phyloP scores from a whole-genome alignment of 2,329 filamentous ascomycete genomes.

The Eutypa lata region DNA sequence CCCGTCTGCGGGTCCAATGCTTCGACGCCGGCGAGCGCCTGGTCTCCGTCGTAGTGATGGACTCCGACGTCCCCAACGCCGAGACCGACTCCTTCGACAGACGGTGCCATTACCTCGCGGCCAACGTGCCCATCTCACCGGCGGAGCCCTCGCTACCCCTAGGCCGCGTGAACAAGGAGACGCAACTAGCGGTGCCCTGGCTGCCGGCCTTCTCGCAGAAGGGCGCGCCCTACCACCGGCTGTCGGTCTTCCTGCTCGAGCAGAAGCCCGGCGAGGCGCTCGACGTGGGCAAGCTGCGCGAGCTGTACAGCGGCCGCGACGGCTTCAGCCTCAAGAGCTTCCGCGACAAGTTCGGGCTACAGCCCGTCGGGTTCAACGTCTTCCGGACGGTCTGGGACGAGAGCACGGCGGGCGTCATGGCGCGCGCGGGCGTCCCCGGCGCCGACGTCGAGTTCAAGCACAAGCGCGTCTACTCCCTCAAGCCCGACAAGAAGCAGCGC shows the following conservation, averaged over 20 bases:
- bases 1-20: conserved; percentile 77
- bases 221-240: conserved; percentile 85
- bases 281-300: conserved; percentile 55
- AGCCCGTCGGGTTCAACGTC: conserved; percentile 76
- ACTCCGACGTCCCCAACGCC: conserved; percentile 83
- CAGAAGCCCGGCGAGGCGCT: conserved; percentile 62
- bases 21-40: conserved; percentile 81
- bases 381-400: conserved; percentile 93
- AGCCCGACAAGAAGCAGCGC: conserved; percentile 57
- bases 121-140: conserved; percentile 54
- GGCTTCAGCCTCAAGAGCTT: conserved; percentile 75
- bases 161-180: conserved; percentile 53
- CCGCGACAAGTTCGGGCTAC: conserved; percentile 64
- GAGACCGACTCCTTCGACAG: conserved; percentile 73
- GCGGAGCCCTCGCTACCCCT: conserved; percentile 62
- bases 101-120: conserved; percentile 84
- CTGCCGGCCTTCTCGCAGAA: conserved; percentile 83
- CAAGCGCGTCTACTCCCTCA: conserved; percentile 68
- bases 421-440: conserved; percentile 69
- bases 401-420: conserved; percentile 82
- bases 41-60: conserved; percentile 80
- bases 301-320: conserved; percentile 53
- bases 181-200: conserved; percentile 76
- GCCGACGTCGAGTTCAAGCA: conserved; percentile 82
- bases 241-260: conserved; percentile 79